These are phyloP conservation scores for Lecanosticta acicola DNA, from an alignment of 2,329 filamentous ascomycete genomes.

Conservation along the genomic window DNA sequence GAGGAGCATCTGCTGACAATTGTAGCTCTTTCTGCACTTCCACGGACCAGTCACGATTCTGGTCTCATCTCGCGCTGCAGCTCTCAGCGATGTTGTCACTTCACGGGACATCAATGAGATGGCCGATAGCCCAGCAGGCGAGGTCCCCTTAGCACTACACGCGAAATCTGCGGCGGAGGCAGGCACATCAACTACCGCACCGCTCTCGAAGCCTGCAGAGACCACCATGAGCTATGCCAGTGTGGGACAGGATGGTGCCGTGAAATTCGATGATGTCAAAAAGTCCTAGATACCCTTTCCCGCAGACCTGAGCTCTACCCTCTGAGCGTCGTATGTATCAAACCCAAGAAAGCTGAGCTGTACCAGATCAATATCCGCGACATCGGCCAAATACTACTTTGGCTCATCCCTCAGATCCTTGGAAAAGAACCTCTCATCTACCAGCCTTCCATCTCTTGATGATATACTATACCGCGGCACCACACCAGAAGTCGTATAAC, in stretches of 20 bases:
- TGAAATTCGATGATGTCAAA: slow-evolving; percentile 26
- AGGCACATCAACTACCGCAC: slow-evolving; percentile 18
- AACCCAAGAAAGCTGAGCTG: no score
- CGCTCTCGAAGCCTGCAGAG: slow-evolving; percentile 18
- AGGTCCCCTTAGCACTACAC: slow-evolving; percentile 54
- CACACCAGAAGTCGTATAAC: slow-evolving; percentile 51
- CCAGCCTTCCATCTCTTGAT: slow-evolving; percentile 43
- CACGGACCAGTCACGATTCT: slow-evolving; percentile 79
- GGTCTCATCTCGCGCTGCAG: slow-evolving; percentile 78
- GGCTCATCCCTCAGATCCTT: slow-evolving; percentile 44
- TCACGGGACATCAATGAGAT: slow-evolving; percentile 82
- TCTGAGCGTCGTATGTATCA: no score
- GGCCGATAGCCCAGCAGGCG: slow-evolving; percentile 71
- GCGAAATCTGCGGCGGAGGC: slow-evolving; percentile 27
- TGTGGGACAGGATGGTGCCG: slow-evolving; percentile 29
- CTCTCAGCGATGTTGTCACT: slow-evolving; percentile 71
- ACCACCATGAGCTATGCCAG: slow-evolving; percentile 33
- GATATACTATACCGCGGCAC: slow-evolving; percentile 51
- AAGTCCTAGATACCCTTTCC: slow-evolving; percentile 2
- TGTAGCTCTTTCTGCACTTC: slow-evolving; percentile 76
- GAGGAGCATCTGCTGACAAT: slow-evolving; percentile 1
- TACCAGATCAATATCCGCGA: no score
- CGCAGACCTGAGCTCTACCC: background rate
- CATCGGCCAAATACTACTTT: no score
- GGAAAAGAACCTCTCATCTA: slow-evolving; percentile 54